Evolutionary conservation across 1,139 yeast genomes (phyloP).

Genomic region (Citeromyces hawaiiensis): DNA sequence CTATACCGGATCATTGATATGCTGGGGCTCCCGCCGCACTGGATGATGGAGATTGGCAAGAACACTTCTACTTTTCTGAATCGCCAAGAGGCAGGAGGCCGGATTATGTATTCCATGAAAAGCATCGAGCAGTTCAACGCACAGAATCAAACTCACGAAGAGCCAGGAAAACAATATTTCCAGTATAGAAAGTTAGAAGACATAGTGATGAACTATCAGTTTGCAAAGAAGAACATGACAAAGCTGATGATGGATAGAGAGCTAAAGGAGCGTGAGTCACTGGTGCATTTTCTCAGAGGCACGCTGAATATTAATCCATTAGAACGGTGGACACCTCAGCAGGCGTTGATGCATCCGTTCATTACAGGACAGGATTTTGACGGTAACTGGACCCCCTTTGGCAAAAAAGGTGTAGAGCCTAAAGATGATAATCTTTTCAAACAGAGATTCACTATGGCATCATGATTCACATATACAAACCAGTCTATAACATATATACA

Average conservation of each 20-base stretch:
- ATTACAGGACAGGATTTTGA: constrained; percentile 40
- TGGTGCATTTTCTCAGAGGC: constrained; percentile 70
- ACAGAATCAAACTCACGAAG: constrained; percentile 47
- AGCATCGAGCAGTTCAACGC: constrained; percentile 44
- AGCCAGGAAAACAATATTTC: constrained; percentile 77
- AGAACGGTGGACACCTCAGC: constrained; percentile 95
- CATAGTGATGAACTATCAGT: constrained; percentile 58
- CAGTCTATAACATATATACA: too few relatives aligned
- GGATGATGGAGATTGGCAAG: constrained; percentile 96
- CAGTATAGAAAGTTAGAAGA: constrained; percentile 61
- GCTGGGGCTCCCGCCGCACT: constrained; percentile 79
- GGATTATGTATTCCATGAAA: constrained; percentile 30
- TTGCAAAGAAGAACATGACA: constrained; percentile 66
- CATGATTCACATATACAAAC: too few relatives aligned
- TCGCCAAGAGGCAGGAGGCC: constrained; percentile 17
- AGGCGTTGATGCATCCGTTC: constrained; percentile 87
- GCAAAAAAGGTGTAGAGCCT: too few relatives aligned
- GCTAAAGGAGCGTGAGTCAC: constrained; percentile 53
- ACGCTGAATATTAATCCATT: constrained; percentile 77
- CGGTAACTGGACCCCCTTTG: too few relatives aligned
- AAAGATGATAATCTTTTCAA: too few relatives aligned
- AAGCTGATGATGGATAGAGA: constrained; percentile 46
- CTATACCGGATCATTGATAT: constrained; percentile 71
- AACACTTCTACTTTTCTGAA: constrained; percentile 62
- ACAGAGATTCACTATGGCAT: too few relatives aligned